Conservation (phyloP, 805 yeast genomes). For the Saccharomycopsis javanensis region DNA sequence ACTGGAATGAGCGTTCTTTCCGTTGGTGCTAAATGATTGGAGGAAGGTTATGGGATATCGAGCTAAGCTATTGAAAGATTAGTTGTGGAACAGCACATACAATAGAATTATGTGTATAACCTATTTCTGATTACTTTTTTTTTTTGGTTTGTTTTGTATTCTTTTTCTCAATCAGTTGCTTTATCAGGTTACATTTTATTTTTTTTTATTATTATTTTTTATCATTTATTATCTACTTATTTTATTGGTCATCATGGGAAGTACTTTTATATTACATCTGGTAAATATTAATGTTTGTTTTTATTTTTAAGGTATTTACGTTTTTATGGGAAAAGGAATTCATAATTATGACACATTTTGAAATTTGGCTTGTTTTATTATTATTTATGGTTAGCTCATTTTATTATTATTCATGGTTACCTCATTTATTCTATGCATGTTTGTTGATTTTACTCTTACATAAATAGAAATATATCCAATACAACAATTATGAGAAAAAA, state of each 20-base stretch:
- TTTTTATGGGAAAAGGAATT: neutral
- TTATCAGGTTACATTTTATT: too few relatives aligned
- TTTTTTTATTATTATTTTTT: too few relatives aligned
- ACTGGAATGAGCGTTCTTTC: constrained; percentile 15
- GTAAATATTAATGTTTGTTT: neutral
- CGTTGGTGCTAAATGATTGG: neutral
- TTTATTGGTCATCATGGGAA: neutral
- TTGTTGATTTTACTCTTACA: neutral
- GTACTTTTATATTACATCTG: neutral
- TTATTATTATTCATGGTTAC: neutral
- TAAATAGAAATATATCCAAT: neutral
- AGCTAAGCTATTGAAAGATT: neutral
- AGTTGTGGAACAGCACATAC: neutral
- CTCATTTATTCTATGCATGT: neutral
- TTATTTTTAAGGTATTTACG: neutral
- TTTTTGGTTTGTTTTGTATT: neutral
- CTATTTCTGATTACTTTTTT: neutral
- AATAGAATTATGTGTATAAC: neutral
- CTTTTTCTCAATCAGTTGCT: neutral
- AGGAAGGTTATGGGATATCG: neutral
- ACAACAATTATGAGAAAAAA: neutral
- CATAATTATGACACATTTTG: neutral
- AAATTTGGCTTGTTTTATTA: neutral
- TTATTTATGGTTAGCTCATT: neutral
- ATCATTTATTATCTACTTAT: too few relatives aligned